Base-by-base conservation (phyloP, 2,329 filamentous ascomycete genomes). In the Ascomycota sp. region DNA sequence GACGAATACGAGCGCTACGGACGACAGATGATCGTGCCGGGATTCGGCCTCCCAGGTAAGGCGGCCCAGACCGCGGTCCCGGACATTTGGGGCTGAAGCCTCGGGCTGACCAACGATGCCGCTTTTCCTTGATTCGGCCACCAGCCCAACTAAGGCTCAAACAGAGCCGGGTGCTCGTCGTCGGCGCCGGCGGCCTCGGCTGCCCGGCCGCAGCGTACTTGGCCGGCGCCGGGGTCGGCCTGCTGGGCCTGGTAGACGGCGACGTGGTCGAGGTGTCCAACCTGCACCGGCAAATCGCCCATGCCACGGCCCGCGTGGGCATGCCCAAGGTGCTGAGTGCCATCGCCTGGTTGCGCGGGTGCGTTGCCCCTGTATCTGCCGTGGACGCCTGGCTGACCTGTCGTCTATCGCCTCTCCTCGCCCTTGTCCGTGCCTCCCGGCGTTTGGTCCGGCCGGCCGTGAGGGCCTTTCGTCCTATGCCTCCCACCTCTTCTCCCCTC, bases 161-260 rank as follows among this genome's bases (percentile, higher is more conserved):
- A 42, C 57, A 62, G 1, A 62, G 80, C 1, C 69, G 62, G 13
- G 73, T 94, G 5, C 63, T 95, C 7, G 61, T 98, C 28, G 66
- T 98, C 17, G 89, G 89, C 8, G 75, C 80, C 2, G 89, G 89
- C 5, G 89, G 89, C 0, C 57, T 98, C 9, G 89, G 89, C 8
- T 95, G 82, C 47, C 89, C 89, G 8, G 83, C 89, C 9, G 80
- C 85, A 1, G 68, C 79, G n/a, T 98, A 98, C 46, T 68, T 98
- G 2, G 81, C 83, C 8, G 86, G 82, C 15, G 79, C 89, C 2
- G 89, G 89, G 1, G 65, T 94, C 1, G 83, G 85, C 7, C 78
- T 64, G 0, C 52, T 98, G 12, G 85, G 86, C 0, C 57, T 98
- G 7, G 69, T 89, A 17, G 89, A 98, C 46, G 83, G 78, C 4